These are phyloP conservation scores for Cladobotryum protrusum DNA, from an alignment of 2,329 filamentous ascomycete genomes.

Conservation along the genomic window DNA sequence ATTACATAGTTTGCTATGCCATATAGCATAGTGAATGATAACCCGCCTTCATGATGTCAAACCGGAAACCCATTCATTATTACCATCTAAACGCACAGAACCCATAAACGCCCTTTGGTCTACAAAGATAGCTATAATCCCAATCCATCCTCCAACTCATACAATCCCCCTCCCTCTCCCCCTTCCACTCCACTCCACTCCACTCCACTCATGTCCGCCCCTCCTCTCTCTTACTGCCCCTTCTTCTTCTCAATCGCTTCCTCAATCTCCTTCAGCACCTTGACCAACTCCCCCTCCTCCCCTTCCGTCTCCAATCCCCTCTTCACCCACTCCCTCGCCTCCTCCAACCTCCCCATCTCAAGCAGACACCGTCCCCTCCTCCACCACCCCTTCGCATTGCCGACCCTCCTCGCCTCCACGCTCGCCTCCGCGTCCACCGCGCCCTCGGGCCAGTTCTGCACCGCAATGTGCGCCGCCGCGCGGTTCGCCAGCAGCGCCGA, in stretches of 20 bases:
- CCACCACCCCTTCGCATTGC: constrained; percentile 95
- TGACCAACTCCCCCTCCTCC: constrained; percentile 56
- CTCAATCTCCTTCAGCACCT: constrained; percentile 58
- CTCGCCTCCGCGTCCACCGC: constrained; percentile 82
- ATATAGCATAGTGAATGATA: no score
- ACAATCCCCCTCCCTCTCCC: not conserved
- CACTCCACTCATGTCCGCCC: not conserved
- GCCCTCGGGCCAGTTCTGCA: constrained; percentile 76
- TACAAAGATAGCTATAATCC: no score
- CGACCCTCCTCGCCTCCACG: constrained; percentile 78
- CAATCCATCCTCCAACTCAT: no score
- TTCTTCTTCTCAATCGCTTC: constrained; percentile 36
- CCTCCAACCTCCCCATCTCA: constrained; percentile 84
- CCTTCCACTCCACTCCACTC: not conserved
- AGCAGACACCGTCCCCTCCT: constrained; percentile 73
- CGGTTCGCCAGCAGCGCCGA: constrained; percentile 76
- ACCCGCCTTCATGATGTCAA: no score
- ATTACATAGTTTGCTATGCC: no score
- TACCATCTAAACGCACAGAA: no score
- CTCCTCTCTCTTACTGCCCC: constrained; percentile 9
- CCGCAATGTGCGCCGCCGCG: constrained; percentile 82
- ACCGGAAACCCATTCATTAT: no score
- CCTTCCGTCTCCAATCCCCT: constrained; percentile 79
- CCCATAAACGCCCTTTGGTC: no score
- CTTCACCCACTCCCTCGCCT: constrained; percentile 74